These are phyloP conservation scores for Mitragyna speciosa DNA, from an alignment of 257 asterid species.

Conservation along the genomic window DNA sequence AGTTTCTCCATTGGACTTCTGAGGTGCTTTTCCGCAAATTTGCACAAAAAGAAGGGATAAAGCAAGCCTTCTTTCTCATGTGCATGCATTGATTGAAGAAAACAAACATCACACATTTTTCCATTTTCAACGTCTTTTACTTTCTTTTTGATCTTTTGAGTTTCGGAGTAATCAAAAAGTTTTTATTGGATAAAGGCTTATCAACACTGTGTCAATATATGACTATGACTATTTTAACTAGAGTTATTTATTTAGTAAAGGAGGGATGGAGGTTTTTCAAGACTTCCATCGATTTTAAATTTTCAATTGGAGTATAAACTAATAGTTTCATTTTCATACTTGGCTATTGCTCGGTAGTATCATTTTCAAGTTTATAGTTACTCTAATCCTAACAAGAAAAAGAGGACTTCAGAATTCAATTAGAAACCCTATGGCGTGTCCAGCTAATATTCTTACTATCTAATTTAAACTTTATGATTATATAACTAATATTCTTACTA, in stretches of 20 bases:
- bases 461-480: no score
- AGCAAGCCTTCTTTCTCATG: not conserved
- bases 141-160: not conserved
- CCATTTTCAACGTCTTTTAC: not conserved
- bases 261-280: not conserved
- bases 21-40: slow-evolving; percentile 7
- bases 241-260: no score
- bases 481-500: no score
- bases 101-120: not conserved
- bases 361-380: not conserved
- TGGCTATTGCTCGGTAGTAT: not conserved
- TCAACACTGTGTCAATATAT: not conserved
- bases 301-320: not conserved
- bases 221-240: not conserved
- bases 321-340: not conserved
- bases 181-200: not conserved
- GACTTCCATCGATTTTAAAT: not conserved
- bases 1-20: not conserved
- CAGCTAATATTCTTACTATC: no score
- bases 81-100: slow-evolving; percentile 4
- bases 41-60: slow-evolving; percentile 14
- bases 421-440: no score
- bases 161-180: not conserved
- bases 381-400: no score
- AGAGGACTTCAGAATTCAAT: no score